These are phyloP conservation scores for Penicillium vulpinum DNA, from an alignment of 2,329 filamentous ascomycete genomes.

Conservation along the genomic window DNA sequence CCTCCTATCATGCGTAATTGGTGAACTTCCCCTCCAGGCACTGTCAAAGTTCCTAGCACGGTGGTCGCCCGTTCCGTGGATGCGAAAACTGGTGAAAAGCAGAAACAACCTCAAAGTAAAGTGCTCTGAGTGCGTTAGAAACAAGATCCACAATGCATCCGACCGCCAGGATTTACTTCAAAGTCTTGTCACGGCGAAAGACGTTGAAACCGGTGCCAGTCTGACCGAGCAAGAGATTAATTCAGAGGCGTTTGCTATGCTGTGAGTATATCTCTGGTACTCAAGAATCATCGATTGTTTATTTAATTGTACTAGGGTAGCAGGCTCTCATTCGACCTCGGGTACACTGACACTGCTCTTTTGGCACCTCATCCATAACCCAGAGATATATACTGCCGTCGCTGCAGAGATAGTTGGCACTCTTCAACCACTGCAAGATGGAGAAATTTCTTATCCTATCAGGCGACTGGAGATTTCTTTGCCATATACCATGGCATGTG, in stretches of 20 bases:
- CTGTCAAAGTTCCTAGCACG: neutral
- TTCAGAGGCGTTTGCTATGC: constrained; percentile 9
- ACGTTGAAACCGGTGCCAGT: neutral
- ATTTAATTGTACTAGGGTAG: neutral
- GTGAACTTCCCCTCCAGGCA: constrained; percentile 3
- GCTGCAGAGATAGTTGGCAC: neutral
- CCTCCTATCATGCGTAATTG: constrained; percentile 4
- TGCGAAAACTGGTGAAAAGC: constrained; percentile 4
- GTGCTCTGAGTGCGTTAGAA: constrained; percentile 4
- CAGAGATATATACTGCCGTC: neutral
- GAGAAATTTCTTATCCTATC: constrained; percentile 1
- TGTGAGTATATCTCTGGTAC: neutral
- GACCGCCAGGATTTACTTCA: neutral
- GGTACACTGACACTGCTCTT: constrained; percentile 8
- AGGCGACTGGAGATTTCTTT: constrained; percentile 7
- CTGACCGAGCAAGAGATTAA: constrained; percentile 11
- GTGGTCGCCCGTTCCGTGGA: constrained; percentile 7
- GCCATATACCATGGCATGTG: constrained; percentile 12
- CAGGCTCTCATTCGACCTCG: constrained; percentile 10
- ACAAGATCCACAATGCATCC: constrained; percentile 2
- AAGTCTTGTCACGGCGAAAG: neutral
- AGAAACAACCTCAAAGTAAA: constrained; percentile 3
- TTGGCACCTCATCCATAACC: constrained; percentile 10
- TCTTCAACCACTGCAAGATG: neutral
- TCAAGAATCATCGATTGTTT: neutral